These are phyloP conservation scores for Saturnispora dispora DNA, from an alignment of 805 yeast genomes.

Conservation along the genomic window DNA sequence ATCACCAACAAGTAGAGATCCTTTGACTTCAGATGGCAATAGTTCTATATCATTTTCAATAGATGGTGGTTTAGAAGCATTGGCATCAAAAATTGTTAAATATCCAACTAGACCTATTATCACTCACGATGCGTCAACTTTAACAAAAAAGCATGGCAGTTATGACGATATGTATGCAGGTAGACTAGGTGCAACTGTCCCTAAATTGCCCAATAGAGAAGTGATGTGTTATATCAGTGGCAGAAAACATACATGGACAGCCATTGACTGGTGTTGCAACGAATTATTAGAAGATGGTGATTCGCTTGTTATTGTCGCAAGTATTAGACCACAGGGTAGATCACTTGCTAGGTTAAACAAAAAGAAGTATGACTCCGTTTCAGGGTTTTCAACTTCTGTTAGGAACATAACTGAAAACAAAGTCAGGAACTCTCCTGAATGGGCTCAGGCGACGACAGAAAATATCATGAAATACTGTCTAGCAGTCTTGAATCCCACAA, in stretches of 20 bases:
- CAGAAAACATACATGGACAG: conserved; percentile 73
- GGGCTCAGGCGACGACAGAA: conserved; percentile 35
- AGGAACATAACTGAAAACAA: conserved; percentile 24
- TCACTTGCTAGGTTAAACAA: conserved; percentile 15
- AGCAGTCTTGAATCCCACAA: conserved; percentile 36
- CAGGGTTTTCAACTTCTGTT: conserved; percentile 1
- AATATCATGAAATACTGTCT: conserved; percentile 46
- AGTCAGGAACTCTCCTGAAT: conserved; percentile 38
- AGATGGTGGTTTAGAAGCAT: conserved; percentile 1
- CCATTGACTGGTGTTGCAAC: conserved; percentile 60
- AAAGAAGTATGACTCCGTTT: conserved; percentile 15
- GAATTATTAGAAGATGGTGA: conserved; percentile 56
- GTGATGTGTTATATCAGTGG: conserved; percentile 62
- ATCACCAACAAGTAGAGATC: not conserved
- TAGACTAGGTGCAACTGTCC: conserved; percentile 23
- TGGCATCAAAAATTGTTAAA: conserved; percentile 10
- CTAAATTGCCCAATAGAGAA: conserved; percentile 40
- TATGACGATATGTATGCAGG: conserved; percentile 40
- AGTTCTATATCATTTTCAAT: conserved; percentile 31
- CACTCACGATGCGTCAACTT: conserved; percentile 34
- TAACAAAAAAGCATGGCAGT: conserved; percentile 37
- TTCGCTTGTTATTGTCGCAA: conserved; percentile 51
- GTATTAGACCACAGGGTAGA: conserved; percentile 30
- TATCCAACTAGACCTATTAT: conserved; percentile 32
- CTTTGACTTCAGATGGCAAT: conserved; percentile 16